Evolutionary conservation across 2,329 filamentous ascomycete species (phyloP).

Genomic region (Botrytis fragariae): DNA sequence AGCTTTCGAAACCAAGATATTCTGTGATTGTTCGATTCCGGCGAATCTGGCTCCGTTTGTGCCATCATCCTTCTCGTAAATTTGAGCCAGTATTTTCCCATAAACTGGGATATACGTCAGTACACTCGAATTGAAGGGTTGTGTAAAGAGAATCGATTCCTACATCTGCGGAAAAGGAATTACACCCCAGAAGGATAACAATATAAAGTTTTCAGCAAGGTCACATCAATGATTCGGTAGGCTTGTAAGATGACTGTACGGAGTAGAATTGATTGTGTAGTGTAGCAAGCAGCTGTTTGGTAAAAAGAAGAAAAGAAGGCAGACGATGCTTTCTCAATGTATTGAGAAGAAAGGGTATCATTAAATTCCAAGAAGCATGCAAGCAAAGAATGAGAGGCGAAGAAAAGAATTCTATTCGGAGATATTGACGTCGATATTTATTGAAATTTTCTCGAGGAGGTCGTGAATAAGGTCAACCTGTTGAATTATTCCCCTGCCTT

Average conservation of each 20-base stretch:
- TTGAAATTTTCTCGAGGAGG: neutral
- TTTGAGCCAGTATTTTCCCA: constrained; percentile 14
- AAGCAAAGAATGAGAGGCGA: neutral
- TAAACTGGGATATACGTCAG: constrained; percentile 14
- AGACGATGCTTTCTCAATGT: constrained; percentile 31
- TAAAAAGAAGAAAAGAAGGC: constrained; percentile 29
- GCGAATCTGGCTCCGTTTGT: constrained; percentile 31
- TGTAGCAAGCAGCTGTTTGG: constrained; percentile 34
- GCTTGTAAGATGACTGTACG: constrained; percentile 24
- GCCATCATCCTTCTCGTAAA: constrained; percentile 10
- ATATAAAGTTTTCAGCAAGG: neutral
- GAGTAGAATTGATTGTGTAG: constrained; percentile 24
- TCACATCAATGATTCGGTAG: constrained; percentile 24
- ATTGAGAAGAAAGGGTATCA: constrained; percentile 28
- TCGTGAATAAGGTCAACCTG: constrained; percentile 3
- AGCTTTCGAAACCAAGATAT: constrained; percentile 37
- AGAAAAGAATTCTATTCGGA: neutral
- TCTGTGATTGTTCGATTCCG: constrained; percentile 35
- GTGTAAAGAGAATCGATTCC: constrained; percentile 11
- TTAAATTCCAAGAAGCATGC: constrained; percentile 28
- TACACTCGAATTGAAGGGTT: neutral
- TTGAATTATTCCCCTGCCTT: neutral
- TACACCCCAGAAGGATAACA: neutral
- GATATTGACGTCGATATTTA: constrained; percentile 16
- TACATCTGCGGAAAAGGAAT: constrained; percentile 11